These are phyloP conservation scores for Linnemannia schmuckeri DNA, from an alignment of 192 early-diverging fungal species.

Conservation along the genomic window DNA sequence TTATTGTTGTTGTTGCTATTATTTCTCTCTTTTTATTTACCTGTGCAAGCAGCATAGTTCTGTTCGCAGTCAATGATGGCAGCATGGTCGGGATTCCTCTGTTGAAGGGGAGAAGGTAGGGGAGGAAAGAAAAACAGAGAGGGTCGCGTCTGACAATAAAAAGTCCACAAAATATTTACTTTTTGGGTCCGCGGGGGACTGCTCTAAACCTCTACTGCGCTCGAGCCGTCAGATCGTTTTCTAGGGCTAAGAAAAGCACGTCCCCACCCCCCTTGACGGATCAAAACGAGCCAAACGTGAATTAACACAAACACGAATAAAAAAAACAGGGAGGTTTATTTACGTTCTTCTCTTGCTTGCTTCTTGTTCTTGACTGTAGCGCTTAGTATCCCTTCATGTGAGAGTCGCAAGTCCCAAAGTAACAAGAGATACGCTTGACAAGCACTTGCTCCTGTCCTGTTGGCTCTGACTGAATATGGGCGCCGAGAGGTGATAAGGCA, in stretches of 20 bases:
- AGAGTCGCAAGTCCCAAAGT: not conserved
- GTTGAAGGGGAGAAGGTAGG: not conserved
- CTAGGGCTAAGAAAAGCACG: not conserved
- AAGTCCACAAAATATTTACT: not conserved
- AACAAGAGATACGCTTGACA: not conserved
- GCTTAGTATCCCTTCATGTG: not conserved
- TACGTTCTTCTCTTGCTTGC: not conserved
- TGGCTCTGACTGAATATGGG: not conserved
- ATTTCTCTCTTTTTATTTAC: not conserved
- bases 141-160: not conserved
- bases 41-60: constrained; percentile 38
- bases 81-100: constrained; percentile 17
- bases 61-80: not conserved
- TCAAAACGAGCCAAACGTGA: not conserved
- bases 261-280: not conserved
- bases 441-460: not conserved
- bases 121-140: not conserved
- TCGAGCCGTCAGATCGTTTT: not conserved
- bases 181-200: not conserved
- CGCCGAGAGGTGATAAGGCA: not conserved
- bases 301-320: not conserved
- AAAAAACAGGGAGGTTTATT: not conserved
- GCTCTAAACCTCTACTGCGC: not conserved
- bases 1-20: not conserved
- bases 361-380: not conserved